Percentiles rank a stretch among this genome's conserved stretches.
phyloP scores from a whole-genome alignment of 768 basidiomycete species.

The Chalciporus piperatus region DNA sequence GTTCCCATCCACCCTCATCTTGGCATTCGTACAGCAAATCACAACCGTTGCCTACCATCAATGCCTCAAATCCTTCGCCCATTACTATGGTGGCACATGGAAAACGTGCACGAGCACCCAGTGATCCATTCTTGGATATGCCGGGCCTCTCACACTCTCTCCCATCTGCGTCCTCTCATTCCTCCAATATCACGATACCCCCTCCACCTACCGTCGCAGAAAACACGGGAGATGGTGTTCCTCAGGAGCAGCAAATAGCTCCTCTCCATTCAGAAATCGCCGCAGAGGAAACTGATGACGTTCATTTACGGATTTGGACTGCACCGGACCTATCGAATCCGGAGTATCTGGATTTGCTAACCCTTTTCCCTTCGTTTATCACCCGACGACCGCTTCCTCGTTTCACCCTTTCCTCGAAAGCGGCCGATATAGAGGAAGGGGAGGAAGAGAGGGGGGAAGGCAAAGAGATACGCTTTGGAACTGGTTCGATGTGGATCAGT shows the following conservation, averaged over 20 bases:
- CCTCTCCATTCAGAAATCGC: constrained; percentile 33
- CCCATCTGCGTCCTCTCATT: constrained; percentile 53
- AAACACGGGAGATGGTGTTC: constrained; percentile 40
- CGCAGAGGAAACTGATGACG: constrained; percentile 38
- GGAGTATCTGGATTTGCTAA: constrained; percentile 66
- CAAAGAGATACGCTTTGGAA: constrained; percentile 67
- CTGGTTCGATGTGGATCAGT: constrained; percentile 83
- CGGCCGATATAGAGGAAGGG: constrained; percentile 68
- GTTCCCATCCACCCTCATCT: constrained; percentile 38
- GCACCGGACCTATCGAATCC: constrained; percentile 76
- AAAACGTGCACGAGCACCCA: constrained; percentile 70
- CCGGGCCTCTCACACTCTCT: constrained; percentile 55
- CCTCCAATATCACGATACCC: constrained; percentile 33
- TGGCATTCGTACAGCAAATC: constrained; percentile 57
- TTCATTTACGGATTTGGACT: constrained; percentile 74
- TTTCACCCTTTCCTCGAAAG: constrained; percentile 47
- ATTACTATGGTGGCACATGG: constrained; percentile 45
- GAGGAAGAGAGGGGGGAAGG: constrained; percentile 52
- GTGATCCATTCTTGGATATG: constrained; percentile 78
- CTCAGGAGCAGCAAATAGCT: constrained; percentile 35
- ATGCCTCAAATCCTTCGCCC: constrained; percentile 35
- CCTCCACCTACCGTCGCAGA: constrained; percentile 32
- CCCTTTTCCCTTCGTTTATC: constrained; percentile 76
- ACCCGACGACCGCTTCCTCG: constrained; percentile 68
- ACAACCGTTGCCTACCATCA: constrained; percentile 44